Percentiles rank a stretch among this genome's conserved stretches.
Conservation (phyloP, 805 yeast species). For the Middelhovenomyces tepae region DNA sequence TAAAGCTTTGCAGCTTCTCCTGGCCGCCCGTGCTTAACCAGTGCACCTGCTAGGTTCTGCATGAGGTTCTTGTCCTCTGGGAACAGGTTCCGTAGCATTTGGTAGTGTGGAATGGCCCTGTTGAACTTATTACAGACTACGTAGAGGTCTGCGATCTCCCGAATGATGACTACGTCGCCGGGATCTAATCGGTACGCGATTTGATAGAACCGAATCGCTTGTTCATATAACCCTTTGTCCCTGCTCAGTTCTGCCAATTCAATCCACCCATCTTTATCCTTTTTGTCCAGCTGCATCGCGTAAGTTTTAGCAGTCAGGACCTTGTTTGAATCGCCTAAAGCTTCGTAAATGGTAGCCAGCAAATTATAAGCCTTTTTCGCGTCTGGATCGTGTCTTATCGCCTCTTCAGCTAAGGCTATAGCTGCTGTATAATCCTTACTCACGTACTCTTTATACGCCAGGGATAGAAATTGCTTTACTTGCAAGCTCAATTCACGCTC, state of each 20-base stretch:
- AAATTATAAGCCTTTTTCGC: conserved; percentile 24
- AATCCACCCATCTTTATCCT: conserved; percentile 75
- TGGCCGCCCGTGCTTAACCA: conserved; percentile 44
- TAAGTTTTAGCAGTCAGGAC: conserved; percentile 27
- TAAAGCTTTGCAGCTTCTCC: conserved; percentile 71
- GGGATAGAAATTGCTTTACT: no score
- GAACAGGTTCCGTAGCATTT: conserved; percentile 15
- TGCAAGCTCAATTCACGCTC: no score
- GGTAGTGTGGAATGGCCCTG: conserved; percentile 21
- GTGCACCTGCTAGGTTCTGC: conserved; percentile 22
- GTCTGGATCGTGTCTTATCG: conserved; percentile 22
- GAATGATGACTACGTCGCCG: conserved; percentile 72
- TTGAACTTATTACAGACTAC: conserved; percentile 19
- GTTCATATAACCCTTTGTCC: conserved; percentile 54
- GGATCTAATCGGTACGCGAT: conserved; percentile 82
- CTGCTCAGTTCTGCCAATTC: conserved; percentile 79
- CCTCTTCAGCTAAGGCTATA: conserved; percentile 24
- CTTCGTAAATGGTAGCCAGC: conserved; percentile 40
- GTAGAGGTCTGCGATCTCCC: conserved; percentile 45
- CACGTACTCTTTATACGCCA: conserved; percentile 59
- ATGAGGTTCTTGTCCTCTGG: conserved; percentile 4
- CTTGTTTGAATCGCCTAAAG: conserved; percentile 27
- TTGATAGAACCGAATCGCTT: conserved; percentile 52
- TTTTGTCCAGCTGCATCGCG: conserved; percentile 69
- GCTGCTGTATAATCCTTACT: conserved; percentile 33